Base-by-base conservation (phyloP, 768 basidiomycete species). In the Podaxis carcinomalis region DNA sequence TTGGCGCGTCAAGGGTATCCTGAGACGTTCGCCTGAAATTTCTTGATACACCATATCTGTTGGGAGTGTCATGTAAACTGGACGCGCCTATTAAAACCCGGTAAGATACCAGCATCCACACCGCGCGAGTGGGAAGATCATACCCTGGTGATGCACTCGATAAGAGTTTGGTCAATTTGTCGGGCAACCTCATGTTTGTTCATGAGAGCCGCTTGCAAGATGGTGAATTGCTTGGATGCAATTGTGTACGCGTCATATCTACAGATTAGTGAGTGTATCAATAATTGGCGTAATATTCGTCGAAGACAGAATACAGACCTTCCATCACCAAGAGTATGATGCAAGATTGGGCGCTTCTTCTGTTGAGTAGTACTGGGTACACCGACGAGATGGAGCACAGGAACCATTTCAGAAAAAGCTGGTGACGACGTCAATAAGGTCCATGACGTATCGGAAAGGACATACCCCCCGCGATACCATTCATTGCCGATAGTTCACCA, bases 301-400 rank as follows among this genome's bases (percentile, higher is more conserved):
- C 9, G 28, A 3, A 55, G 9, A 32, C 3, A 51, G 14, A 7
- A 35, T 39, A 4, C 66, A 32, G 65, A 85, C 87, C 86, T 80
- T 62, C 89, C 92, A 66, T 94, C 89, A 51, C 92, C 93, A 16
- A 95, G 83, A 0, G 92, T 94, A 67, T 95, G 93, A 68, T 95
- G 93, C 35, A 96, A 79, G 70, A 93, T 77, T 1, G 90, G 86
- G 40, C 83, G 82, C 25, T 75, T 74, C 72, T 83, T 85, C 67
- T 92, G 88, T 66, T 93, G 86, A 13, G 72, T 65, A 2, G 88
- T 92, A 67, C 83, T 88, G 1, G 93, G 93, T 0, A 83, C 84
- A 49, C 95, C 93, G 27, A 88, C 95, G 57, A 97, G 81, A 67
- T 95, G 94, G 10, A 97, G 77, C 1, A 96, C 81, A 11, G 94